A percentile compares a stretch with the other conserved stretches of the same genome.
These are phyloP conservation scores for Sordariomycetes sp. DNA, from an alignment of 2,329 filamentous ascomycete species.

Conservation along the genomic window DNA sequence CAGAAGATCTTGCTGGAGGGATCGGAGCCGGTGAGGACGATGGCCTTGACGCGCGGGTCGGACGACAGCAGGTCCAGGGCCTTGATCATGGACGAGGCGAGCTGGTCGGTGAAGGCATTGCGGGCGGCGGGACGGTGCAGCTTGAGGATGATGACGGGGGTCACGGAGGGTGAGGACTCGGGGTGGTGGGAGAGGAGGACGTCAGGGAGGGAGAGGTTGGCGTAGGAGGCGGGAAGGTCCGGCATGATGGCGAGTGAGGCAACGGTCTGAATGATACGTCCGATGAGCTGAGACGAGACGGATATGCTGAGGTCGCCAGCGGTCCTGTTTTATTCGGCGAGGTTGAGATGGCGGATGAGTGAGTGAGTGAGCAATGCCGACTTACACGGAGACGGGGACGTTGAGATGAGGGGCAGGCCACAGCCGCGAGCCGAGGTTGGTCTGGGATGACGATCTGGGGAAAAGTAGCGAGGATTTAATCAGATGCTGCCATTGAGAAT, in stretches of 20 bases:
- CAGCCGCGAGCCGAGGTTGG: background rate
- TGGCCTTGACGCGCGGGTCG: constrained; percentile 43
- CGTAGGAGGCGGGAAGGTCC: constrained; percentile 26
- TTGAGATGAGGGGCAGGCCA: background rate
- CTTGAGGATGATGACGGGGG: constrained; percentile 52
- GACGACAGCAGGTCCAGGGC: constrained; percentile 41
- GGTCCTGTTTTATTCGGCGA: background rate
- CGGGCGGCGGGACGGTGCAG: constrained; percentile 55
- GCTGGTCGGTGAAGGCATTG: constrained; percentile 61
- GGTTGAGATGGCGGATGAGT: background rate
- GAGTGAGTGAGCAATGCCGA: background rate
- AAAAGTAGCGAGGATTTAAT: no score
- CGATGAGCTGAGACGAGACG: background rate
- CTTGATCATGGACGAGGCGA: constrained; percentile 50
- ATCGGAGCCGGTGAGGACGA: constrained; percentile 46
- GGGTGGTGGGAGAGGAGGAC: constrained; percentile 42
- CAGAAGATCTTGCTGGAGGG: constrained; percentile 42
- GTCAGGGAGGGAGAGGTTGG: constrained; percentile 27
- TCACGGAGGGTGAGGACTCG: constrained; percentile 39
- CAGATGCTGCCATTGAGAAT: no score
- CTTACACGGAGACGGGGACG: background rate
- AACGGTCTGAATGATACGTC: background rate
- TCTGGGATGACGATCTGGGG: no score
- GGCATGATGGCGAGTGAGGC: no score
- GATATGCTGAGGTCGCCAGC: background rate